phyloP scores from a whole-genome alignment of 768 basidiomycete genomes.

The Tubosaeta sp. region DNA sequence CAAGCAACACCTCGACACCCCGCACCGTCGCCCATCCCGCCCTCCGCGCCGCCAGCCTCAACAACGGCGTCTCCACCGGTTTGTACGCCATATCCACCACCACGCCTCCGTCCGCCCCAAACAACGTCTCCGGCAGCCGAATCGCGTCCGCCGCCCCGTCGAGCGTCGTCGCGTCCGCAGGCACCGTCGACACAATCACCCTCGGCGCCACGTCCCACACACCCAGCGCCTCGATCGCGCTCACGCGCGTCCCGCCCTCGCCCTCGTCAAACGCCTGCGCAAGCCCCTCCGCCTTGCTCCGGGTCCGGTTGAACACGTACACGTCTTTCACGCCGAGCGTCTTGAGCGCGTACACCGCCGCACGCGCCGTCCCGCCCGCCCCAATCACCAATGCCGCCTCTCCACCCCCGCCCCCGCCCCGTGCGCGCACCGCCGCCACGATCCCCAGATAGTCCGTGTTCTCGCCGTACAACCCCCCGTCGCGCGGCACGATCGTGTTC shows the following conservation, averaged over 20 bases:
- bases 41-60: slow-evolving; percentile 56
- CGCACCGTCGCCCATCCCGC: slow-evolving; percentile 67
- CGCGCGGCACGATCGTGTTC: slow-evolving; percentile 72
- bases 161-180: slow-evolving; percentile 55
- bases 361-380: slow-evolving; percentile 91
- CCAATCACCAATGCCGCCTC: slow-evolving; percentile 79
- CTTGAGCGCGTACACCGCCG: slow-evolving; percentile 87
- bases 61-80: slow-evolving; percentile 78
- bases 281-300: slow-evolving; percentile 65
- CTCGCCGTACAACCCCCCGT: slow-evolving; percentile 67
- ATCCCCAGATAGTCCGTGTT: slow-evolving; percentile 98
- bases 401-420: slow-evolving; percentile 36
- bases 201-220: slow-evolving; percentile 50
- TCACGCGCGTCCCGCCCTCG: slow-evolving; percentile 39
- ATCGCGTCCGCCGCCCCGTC: slow-evolving; percentile 30
- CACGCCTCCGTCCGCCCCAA: slow-evolving; percentile 58
- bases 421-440: slow-evolving; percentile 42
- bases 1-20: slow-evolving; percentile 80
- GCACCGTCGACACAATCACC: slow-evolving; percentile 87
- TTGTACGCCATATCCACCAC: slow-evolving; percentile 95
- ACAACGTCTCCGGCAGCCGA: slow-evolving; percentile 52
- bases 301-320: slow-evolving; percentile 87
- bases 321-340: slow-evolving; percentile 62
- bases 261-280: slow-evolving; percentile 52
- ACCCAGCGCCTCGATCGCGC: slow-evolving; percentile 55